These are phyloP conservation scores for Ascobolus immersus DNA, from an alignment of 495 filamentous ascomycete genomes.

Conservation along the genomic window DNA sequence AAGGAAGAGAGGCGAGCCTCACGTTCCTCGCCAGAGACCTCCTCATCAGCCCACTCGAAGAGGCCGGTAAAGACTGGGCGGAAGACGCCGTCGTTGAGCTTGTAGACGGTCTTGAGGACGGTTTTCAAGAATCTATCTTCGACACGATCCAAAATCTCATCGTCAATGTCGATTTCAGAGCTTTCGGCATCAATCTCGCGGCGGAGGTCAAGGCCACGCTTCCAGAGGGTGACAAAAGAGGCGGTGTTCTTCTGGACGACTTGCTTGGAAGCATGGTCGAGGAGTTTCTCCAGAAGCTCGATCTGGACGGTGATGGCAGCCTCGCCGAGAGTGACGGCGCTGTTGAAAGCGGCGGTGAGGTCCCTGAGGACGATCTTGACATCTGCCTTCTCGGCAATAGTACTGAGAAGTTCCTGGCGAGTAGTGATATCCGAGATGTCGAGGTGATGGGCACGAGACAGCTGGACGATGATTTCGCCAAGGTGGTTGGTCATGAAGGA, in stretches of 20 bases:
- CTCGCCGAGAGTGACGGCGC: constrained; percentile 3
- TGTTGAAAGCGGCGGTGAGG: constrained; percentile 7
- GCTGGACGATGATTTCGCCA: constrained; percentile 30
- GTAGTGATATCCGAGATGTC: constrained; percentile 2
- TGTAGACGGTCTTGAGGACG: constrained; percentile 72
- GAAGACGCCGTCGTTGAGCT: constrained; percentile 88
- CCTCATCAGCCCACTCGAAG: constrained; percentile 45
- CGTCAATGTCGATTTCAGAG: constrained; percentile 17
- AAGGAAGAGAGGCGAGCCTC: constrained; percentile 24
- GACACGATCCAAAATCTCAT: constrained; percentile 31
- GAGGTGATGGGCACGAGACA: constrained; percentile 40
- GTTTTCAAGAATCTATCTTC: constrained; percentile 39
- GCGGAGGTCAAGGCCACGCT: constrained; percentile 47
- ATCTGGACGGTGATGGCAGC: constrained; percentile 25
- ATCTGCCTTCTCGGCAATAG: constrained; percentile 48
- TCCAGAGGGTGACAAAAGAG: constrained; percentile 41
- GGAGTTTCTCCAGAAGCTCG: constrained; percentile 41
- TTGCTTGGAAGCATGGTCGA: constrained; percentile 43
- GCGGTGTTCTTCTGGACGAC: constrained; percentile 41
- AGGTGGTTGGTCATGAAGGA: constrained; percentile 63
- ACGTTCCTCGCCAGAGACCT: no score
- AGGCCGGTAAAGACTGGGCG: constrained; percentile 68
- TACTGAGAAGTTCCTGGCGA: constrained; percentile 31
- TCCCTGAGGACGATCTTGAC: constrained; percentile 22
- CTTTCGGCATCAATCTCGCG: constrained; percentile 20